Conservation (phyloP, 2,329 filamentous ascomycete species). For the Hypoxylon sp. region DNA sequence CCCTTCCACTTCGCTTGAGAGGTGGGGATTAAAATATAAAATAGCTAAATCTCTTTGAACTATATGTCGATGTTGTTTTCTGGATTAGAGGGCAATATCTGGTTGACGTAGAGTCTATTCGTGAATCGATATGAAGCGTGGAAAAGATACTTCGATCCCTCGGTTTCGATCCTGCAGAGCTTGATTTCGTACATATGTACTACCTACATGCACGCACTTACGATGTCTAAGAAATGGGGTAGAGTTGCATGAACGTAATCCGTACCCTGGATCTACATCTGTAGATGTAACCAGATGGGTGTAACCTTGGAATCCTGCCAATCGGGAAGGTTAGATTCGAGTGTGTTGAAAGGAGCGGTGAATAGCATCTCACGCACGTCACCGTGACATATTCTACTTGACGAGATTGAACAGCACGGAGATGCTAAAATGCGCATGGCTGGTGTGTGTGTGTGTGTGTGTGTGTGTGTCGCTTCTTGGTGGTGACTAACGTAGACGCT, state of each 20-base stretch:
- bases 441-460: slow-evolving; percentile 16
- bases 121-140: not conserved
- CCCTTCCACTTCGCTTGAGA: not conserved
- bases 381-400: slow-evolving; percentile 3
- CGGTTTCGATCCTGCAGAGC: slow-evolving; percentile 1
- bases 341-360: slow-evolving; percentile 46
- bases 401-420: slow-evolving; percentile 14
- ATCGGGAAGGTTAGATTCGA: slow-evolving; percentile 29
- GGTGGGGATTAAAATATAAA: not conserved
- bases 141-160: not conserved
- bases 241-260: slow-evolving; percentile 20
- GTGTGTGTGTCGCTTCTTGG: slow-evolving; percentile 7
- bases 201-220: slow-evolving; percentile 23
- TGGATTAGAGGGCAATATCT: not conserved
- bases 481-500: slow-evolving; percentile 3
- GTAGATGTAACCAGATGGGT: slow-evolving; percentile 32
- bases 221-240: slow-evolving; percentile 36
- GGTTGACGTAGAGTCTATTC: not conserved
- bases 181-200: slow-evolving; percentile 7
- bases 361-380: slow-evolving; percentile 19
- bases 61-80: not conserved
- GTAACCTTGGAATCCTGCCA: slow-evolving; percentile 33
- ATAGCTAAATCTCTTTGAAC: slow-evolving; percentile 1
- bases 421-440: slow-evolving; percentile 14
- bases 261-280: slow-evolving; percentile 12